Evolutionary conservation across 768 basidiomycete species (phyloP).

Genomic region (Roridomyces roridus): DNA sequence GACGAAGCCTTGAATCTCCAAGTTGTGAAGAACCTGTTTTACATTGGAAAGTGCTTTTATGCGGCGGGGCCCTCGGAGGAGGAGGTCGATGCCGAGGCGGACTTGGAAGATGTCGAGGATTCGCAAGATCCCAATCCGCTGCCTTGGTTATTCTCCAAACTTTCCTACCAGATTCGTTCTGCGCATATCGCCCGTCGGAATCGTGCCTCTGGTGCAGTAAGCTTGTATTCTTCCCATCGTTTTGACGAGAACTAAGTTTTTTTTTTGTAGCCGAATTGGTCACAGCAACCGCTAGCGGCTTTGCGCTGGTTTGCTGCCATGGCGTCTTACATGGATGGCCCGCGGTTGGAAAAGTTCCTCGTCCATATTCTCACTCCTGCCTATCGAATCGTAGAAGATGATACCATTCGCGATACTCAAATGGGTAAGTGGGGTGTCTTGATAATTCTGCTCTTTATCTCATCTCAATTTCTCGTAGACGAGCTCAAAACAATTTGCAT

Average conservation of each 20-base stretch:
- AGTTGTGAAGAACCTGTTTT: conserved; percentile 92
- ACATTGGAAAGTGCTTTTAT: conserved; percentile 86
- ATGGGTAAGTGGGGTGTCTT: conserved; percentile 64
- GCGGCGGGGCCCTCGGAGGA: conserved; percentile 34
- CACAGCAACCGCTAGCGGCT: conserved; percentile 77
- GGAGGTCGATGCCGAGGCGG: conserved; percentile 39
- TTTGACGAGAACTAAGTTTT: conserved; percentile 9
- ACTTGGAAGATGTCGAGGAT: conserved; percentile 32
- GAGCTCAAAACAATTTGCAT: conserved; percentile 81
- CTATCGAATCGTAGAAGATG: conserved; percentile 88
- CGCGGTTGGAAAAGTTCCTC: conserved; percentile 69
- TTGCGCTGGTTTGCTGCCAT: conserved; percentile 96
- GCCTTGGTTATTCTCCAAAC: conserved; percentile 92
- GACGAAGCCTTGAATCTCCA: conserved; percentile 79
- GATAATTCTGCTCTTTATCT: background rate
- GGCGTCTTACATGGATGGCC: conserved; percentile 69
- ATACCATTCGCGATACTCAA: conserved; percentile 75
- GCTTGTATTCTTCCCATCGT: conserved; percentile 24
- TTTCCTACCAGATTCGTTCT: conserved; percentile 86
- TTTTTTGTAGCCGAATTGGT: conserved; percentile 73
- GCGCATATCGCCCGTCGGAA: conserved; percentile 76
- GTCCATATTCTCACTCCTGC: conserved; percentile 87
- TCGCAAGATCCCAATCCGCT: conserved; percentile 57
- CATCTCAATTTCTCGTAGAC: conserved; percentile 47
- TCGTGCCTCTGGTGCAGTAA: conserved; percentile 51